Conservation (phyloP, 768 basidiomycete species). For the Cystobasidiopsis lactophilus region DNA sequence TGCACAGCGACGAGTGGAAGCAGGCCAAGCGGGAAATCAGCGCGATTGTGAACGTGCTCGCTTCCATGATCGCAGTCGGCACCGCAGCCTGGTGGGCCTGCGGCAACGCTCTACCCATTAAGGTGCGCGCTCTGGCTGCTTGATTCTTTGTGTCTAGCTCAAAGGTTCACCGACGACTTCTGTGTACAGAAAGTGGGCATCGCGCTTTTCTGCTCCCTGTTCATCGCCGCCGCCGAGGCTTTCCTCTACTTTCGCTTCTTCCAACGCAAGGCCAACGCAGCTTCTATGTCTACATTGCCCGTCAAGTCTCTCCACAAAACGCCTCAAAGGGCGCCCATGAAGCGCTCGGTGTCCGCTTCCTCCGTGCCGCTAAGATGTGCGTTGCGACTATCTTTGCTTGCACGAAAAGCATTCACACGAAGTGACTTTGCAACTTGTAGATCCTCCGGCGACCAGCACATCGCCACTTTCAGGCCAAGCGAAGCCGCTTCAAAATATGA, state of each 20-base stretch:
- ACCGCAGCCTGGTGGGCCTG: slow-evolving; percentile 17
- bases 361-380: too few relatives aligned
- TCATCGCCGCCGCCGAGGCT: slow-evolving; percentile 16
- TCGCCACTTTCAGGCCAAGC: not conserved
- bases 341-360: not conserved
- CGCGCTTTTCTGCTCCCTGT: slow-evolving; percentile 1
- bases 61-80: slow-evolving; percentile 16
- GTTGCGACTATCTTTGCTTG: too few relatives aligned
- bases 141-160: not conserved
- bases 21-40: slow-evolving; percentile 14
- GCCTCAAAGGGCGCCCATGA: not conserved
- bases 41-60: slow-evolving; percentile 17
- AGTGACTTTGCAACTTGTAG: not conserved
- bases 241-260: slow-evolving; percentile 19
- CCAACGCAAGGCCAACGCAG: not conserved
- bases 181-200: slow-evolving; percentile 11
- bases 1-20: slow-evolving; percentile 14
- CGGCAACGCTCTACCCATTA: slow-evolving; percentile 7
- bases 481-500: too few relatives aligned
- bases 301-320: not conserved
- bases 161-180: too few relatives aligned
- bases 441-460: not conserved
- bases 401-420: not conserved
- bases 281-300: not conserved
- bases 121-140: slow-evolving; percentile 7